Conservation (phyloP, 306 rosid species). For the Quercus robur region DNA sequence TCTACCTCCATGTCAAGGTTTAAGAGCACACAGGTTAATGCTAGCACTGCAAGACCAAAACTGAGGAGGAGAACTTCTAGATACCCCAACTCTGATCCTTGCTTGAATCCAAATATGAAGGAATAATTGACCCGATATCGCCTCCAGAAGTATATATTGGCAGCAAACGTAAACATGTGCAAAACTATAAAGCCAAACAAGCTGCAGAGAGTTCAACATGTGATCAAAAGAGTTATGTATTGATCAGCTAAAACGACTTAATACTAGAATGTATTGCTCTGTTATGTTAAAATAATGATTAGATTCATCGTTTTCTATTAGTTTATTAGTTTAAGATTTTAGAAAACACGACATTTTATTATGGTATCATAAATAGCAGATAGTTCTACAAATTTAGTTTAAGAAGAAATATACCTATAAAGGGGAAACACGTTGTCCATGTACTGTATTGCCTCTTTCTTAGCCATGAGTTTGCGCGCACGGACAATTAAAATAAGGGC, state of each 20-base stretch:
- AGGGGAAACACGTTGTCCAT: conserved; percentile 77
- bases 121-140: conserved; percentile 57
- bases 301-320: too few relatives aligned
- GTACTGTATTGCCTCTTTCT: conserved; percentile 29
- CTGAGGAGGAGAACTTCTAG: conserved; percentile 46
- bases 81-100: conserved; percentile 58
- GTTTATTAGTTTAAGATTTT: too few relatives aligned
- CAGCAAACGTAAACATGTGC: conserved; percentile 72
- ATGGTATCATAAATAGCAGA: too few relatives aligned
- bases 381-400: background rate
- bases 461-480: conserved; percentile 30
- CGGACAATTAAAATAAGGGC: conserved; percentile 50
- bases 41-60: conserved; percentile 46
- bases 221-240: too few relatives aligned
- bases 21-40: conserved; percentile 53
- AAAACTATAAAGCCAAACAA: conserved; percentile 60
- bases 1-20: conserved; percentile 57
- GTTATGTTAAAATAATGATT: too few relatives aligned
- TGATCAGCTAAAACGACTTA: too few relatives aligned
- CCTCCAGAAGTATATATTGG: conserved; percentile 56
- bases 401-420: conserved; percentile 40
- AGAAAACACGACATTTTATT: too few relatives aligned
- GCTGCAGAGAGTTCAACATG: conserved; percentile 37
- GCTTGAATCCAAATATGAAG: conserved; percentile 76
- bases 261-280: too few relatives aligned